Conservation (phyloP, 345 rosid species). For the Arabis alpina region DNA sequence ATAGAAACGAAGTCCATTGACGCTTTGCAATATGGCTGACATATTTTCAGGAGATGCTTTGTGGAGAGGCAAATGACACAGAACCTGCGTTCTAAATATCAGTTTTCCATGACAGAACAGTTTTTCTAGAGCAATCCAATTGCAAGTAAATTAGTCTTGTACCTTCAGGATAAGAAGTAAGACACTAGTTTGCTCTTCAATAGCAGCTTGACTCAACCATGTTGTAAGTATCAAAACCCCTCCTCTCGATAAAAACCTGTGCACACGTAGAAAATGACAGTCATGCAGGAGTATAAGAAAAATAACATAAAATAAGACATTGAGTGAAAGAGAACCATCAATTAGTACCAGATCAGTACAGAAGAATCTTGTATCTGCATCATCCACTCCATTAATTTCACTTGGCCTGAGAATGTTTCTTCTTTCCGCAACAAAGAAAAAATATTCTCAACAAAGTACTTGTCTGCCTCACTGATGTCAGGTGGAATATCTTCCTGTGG, state of each 20-base stretch:
- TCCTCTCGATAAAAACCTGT: conserved; percentile 88
- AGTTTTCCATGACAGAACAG: conserved; percentile 26
- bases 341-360: conserved; percentile 71
- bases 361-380: conserved; percentile 78
- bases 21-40: conserved; percentile 91
- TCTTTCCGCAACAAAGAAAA: conserved; percentile 69
- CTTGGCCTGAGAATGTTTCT: conserved; percentile 92
- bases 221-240: conserved; percentile 93
- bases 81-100: conserved; percentile 61
- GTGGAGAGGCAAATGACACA: conserved; percentile 84
- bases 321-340: conserved; percentile 17
- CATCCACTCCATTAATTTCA: conserved; percentile 92
- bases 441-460: conserved; percentile 71
- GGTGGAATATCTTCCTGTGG: conserved; percentile 57
- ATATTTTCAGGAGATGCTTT: conserved; percentile 89
- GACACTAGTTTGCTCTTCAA: conserved; percentile 89
- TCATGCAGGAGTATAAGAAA: conserved; percentile 7
- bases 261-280: conserved; percentile 34
- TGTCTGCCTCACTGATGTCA: conserved; percentile 68
- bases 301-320: conserved; percentile 16
- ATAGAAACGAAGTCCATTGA: conserved; percentile 81
- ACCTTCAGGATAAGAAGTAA: conserved; percentile 73
- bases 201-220: conserved; percentile 88
- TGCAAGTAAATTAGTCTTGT: conserved; percentile 24
- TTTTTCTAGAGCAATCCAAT: conserved; percentile 4